Conservation (phyloP, 2,329 filamentous ascomycete genomes). For the Nothophaeocryptopus gaeumannii region DNA sequence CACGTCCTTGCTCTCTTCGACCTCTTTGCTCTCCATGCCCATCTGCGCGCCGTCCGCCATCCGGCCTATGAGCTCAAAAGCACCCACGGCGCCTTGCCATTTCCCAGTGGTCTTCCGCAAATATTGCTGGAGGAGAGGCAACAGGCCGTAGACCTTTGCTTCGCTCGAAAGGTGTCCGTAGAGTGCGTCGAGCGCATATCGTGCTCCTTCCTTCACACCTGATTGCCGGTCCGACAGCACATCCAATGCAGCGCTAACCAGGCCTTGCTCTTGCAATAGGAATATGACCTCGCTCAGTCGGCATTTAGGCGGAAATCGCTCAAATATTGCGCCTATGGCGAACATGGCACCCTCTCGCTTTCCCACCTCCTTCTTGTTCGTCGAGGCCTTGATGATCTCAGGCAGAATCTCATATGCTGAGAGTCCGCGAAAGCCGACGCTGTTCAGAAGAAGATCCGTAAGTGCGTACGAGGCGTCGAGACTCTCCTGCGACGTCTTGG, state of each 20-base stretch:
- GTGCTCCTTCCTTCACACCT: constrained; percentile 84
- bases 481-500: constrained; percentile 54
- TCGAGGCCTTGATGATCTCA: constrained; percentile 71
- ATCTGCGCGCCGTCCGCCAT: constrained; percentile 96
- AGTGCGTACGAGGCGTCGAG: constrained; percentile 64
- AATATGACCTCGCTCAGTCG: constrained; percentile 77
- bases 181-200: constrained; percentile 89
- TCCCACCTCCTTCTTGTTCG: constrained; percentile 88
- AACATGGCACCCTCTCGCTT: constrained; percentile 91
- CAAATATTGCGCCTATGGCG: constrained; percentile 87
- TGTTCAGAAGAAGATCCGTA: constrained; percentile 62
- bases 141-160: constrained; percentile 75
- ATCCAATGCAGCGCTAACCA: constrained; percentile 74
- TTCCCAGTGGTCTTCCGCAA: constrained; percentile 82
- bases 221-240: constrained; percentile 84
- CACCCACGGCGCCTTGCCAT: constrained; percentile 94
- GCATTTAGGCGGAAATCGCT: constrained; percentile 77
- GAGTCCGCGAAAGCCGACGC: constrained; percentile 62
- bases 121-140: constrained; percentile 74
- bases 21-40: constrained; percentile 76
- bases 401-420: constrained; percentile 60
- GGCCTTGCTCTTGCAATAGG: constrained; percentile 72
- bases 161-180: constrained; percentile 78
- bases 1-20: constrained; percentile 83
- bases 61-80: constrained; percentile 77